Percentiles rank a stretch among this genome's conserved stretches.
Evolutionary conservation across 164 flowering plant genomes (phyloP).

Genomic region (Stephania japonica): DNA sequence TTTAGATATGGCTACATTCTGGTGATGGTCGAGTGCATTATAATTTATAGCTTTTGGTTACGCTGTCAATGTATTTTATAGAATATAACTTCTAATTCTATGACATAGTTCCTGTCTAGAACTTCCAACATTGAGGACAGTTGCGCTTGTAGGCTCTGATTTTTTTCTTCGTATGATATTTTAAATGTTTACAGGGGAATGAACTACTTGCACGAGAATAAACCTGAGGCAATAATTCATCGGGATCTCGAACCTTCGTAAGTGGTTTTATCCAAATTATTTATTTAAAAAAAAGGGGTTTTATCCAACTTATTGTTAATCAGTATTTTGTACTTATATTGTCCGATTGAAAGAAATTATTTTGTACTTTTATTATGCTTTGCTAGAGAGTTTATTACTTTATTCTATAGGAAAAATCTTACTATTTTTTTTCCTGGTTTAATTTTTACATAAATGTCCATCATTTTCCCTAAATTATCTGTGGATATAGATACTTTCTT

Average conservation of each 20-base stretch:
- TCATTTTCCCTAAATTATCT: constrained; percentile 9
- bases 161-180: background rate
- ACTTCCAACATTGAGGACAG: background rate
- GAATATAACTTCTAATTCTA: background rate
- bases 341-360: background rate
- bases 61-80: background rate
- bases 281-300: too few species aligned
- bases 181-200: constrained; percentile 67
- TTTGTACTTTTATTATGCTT: background rate
- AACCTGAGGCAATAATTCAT: constrained; percentile 81
- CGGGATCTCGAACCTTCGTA: constrained; percentile 99
- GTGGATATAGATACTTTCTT: constrained; percentile 19
- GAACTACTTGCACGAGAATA: constrained; percentile 92
- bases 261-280: constrained; percentile 23
- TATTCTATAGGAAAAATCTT: background rate
- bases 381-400: background rate
- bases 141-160: background rate
- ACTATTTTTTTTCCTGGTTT: background rate
- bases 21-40: background rate
- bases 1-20: background rate
- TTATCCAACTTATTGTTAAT: background rate
- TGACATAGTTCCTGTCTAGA: background rate
- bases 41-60: background rate
- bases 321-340: too few species aligned
- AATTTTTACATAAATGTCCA: background rate